phyloP scores from a whole-genome alignment of 345 rosid species.

The Toxicodendron radicans region DNA sequence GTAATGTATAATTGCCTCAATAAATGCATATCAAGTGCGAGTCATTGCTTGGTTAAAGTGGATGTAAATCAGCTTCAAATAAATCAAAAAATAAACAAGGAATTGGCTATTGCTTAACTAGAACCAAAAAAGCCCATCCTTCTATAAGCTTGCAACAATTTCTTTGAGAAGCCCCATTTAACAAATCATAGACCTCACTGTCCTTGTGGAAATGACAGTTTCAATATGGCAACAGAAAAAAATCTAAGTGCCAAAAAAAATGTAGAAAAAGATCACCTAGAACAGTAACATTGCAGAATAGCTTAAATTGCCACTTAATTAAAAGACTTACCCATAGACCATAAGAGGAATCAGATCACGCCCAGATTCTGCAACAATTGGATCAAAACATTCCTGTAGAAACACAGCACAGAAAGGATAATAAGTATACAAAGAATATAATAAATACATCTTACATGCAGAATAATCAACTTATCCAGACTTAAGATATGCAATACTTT shows the following conservation, averaged over 20 bases:
- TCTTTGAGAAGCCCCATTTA: not conserved
- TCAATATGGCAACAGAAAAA: not conserved
- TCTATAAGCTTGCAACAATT: not conserved
- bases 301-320: not conserved
- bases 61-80: not conserved
- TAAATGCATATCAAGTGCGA: not conserved
- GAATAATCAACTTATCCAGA: conserved; percentile 1
- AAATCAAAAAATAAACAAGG: not conserved
- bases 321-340: conserved; percentile 86
- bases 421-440: not conserved
- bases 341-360: conserved; percentile 98
- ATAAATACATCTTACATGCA: not conserved
- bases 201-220: not conserved
- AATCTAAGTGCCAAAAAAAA: not conserved
- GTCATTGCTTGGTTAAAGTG: not conserved
- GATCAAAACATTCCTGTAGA: conserved; percentile 93
- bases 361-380: conserved; percentile 81
- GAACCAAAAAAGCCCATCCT: conserved; percentile 7
- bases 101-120: not conserved
- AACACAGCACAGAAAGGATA: conserved; percentile 7
- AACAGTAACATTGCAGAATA: not conserved
- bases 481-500: not conserved
- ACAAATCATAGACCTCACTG: not conserved
- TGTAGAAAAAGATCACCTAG: not conserved
- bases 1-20: not conserved